A percentile compares a stretch with the other conserved stretches of the same genome.
Conservation (phyloP, 139 green algal genomes). For the Ostreobium quekettii region DNA sequence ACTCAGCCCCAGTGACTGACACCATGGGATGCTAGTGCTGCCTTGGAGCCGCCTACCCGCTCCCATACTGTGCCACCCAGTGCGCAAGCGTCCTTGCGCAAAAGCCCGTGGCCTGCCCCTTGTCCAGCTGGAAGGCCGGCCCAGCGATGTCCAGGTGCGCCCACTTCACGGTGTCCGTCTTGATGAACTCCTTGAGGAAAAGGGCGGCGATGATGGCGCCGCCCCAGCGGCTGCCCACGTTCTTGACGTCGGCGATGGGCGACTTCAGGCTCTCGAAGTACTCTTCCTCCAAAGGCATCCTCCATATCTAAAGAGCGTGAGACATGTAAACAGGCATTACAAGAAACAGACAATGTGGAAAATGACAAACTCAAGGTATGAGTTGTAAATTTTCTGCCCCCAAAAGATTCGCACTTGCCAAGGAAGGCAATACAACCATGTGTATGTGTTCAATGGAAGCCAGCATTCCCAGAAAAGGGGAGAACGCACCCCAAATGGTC, state of each 20-base stretch:
- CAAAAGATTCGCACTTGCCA: no score
- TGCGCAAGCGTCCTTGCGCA: constrained; percentile 69
- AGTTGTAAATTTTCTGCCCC: no score
- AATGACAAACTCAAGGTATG: no score
- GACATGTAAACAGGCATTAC: constrained; percentile 13
- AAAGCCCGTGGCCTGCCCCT: constrained; percentile 77
- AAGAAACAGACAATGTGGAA: no score
- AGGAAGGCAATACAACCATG: no score
- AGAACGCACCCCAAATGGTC: no score
- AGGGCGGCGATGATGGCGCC: constrained; percentile 88
- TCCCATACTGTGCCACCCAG: no score
- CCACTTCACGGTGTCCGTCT: constrained; percentile 74
- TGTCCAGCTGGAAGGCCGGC: constrained; percentile 76
- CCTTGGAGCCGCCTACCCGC: no score
- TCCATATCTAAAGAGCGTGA: constrained; percentile 72
- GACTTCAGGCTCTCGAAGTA: constrained; percentile 73
- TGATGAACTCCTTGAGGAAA: constrained; percentile 82
- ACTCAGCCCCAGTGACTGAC: no score
- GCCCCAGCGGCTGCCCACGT: constrained; percentile 51
- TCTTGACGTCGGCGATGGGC: constrained; percentile 77
- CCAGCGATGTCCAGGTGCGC: constrained; percentile 91
- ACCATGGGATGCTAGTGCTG: no score
- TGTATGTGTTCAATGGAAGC: no score
- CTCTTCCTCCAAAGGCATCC: constrained; percentile 82
- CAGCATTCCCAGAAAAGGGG: no score